Evolutionary conservation across 257 asterid genomes (phyloP).

Genomic region (Mitragyna speciosa): DNA sequence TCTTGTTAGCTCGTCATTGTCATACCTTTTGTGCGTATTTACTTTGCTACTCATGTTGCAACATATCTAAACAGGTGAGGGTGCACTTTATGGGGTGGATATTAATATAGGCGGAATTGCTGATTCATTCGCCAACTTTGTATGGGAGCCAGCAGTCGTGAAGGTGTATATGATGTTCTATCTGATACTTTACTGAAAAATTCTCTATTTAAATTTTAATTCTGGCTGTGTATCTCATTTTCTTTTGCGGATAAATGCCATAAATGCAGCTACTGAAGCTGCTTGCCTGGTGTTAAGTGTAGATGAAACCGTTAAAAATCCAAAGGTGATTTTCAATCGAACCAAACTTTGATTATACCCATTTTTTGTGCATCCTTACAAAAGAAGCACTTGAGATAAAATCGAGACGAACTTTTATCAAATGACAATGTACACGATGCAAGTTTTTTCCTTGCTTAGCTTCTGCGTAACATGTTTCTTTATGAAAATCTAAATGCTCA

Average conservation of each 20-base stretch:
- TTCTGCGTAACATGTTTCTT: not conserved
- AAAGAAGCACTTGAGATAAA: not conserved
- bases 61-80: slow-evolving; percentile 40
- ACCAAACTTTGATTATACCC: not conserved
- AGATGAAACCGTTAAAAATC: slow-evolving; percentile 84
- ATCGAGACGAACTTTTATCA: not conserved
- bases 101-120: slow-evolving; percentile 60
- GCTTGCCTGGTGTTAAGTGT: slow-evolving; percentile 85
- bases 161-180: slow-evolving; percentile 44
- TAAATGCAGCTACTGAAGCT: slow-evolving; percentile 91
- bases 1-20: not conserved
- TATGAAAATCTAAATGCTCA: not conserved
- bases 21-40: not conserved
- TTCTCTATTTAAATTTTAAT: not conserved
- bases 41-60: slow-evolving; percentile 3
- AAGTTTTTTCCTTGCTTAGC: not conserved
- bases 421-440: not conserved
- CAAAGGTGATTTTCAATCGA: slow-evolving; percentile 52
- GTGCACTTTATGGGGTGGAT: slow-evolving; percentile 61
- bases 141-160: slow-evolving; percentile 90
- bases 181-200: not conserved
- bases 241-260: slow-evolving; percentile 67
- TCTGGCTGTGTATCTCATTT: not conserved
- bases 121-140: slow-evolving; percentile 74
- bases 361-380: not conserved